These are phyloP conservation scores for Talaromyces sp. DNA, from an alignment of 2,329 filamentous ascomycete genomes.

Conservation along the genomic window DNA sequence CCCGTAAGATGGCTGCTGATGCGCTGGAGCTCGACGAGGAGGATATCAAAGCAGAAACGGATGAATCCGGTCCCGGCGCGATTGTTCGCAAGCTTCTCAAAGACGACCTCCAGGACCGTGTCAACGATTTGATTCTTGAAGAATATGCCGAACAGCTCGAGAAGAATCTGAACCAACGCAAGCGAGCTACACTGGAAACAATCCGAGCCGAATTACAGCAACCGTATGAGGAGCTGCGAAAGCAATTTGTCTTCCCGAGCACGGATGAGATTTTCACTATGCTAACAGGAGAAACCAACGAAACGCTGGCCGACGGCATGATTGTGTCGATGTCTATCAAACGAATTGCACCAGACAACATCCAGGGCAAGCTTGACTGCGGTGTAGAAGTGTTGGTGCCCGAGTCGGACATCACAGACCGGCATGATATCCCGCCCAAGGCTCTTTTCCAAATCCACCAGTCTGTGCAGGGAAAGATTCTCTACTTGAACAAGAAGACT, in stretches of 20 bases:
- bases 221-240: conserved; percentile 89
- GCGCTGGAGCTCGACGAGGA: conserved; percentile 95
- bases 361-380: conserved; percentile 89
- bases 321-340: conserved; percentile 85
- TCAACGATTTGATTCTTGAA: conserved; percentile 93
- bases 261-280: conserved; percentile 88
- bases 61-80: conserved; percentile 82
- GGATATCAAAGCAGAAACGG: conserved; percentile 90
- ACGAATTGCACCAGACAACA: conserved; percentile 84
- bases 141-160: conserved; percentile 96
- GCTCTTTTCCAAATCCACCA: conserved; percentile 74
- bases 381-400: conserved; percentile 88
- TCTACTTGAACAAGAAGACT: conserved; percentile 80
- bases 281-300: conserved; percentile 87
- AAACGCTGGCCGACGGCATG: conserved; percentile 83
- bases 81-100: conserved; percentile 94
- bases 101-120: conserved; percentile 87
- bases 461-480: conserved; percentile 80
- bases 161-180: conserved; percentile 86
- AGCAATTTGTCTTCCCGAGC: conserved; percentile 66
- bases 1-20: conserved; percentile 96
- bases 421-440: conserved; percentile 62
- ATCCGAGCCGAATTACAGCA: conserved; percentile 90
- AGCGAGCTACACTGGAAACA: conserved; percentile 91
- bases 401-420: conserved; percentile 72